Evolutionary conservation across 805 yeast species (phyloP).

Genomic region (Yarrowia divulgata): DNA sequence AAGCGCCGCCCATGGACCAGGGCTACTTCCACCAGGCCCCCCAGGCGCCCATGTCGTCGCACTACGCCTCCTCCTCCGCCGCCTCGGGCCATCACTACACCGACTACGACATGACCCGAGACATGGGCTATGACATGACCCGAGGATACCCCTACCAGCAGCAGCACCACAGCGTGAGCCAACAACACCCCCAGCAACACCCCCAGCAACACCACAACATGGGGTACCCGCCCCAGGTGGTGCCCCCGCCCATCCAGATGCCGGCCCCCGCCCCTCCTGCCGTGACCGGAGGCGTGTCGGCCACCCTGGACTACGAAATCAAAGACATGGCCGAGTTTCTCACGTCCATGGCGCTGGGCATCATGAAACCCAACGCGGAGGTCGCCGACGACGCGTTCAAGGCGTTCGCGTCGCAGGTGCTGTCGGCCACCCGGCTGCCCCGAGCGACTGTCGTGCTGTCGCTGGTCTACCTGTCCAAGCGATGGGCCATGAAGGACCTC

Average conservation of each 20-base stretch:
- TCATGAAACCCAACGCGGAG: constrained; percentile 53
- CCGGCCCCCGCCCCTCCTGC: constrained; percentile 29
- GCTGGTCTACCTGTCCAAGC: constrained; percentile 76
- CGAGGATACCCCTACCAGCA: constrained; percentile 4
- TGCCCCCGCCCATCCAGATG: constrained; percentile 25
- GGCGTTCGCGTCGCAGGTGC: constrained; percentile 67
- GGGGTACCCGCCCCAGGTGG: constrained; percentile 20
- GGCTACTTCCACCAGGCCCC: constrained; percentile 41
- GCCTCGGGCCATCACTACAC: neutral
- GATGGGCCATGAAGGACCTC: constrained; percentile 55
- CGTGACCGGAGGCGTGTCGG: constrained; percentile 72
- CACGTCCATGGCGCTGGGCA: constrained; percentile 72
- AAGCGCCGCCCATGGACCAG: constrained; percentile 40
- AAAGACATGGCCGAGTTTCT: constrained; percentile 80
- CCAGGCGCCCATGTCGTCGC: constrained; percentile 30
- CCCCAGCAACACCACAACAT: neutral
- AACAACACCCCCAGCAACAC: no score
- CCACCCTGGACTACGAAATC: constrained; percentile 80
- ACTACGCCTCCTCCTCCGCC: neutral
- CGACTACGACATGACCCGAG: constrained; percentile 36
- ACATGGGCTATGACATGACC: constrained; percentile 21
- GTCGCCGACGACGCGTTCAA: constrained; percentile 55
- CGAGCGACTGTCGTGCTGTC: constrained; percentile 80
- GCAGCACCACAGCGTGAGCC: no score
- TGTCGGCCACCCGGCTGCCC: constrained; percentile 88